Conservation (phyloP, 495 filamentous ascomycete genomes). For the Aspergillus avenaceus region DNA sequence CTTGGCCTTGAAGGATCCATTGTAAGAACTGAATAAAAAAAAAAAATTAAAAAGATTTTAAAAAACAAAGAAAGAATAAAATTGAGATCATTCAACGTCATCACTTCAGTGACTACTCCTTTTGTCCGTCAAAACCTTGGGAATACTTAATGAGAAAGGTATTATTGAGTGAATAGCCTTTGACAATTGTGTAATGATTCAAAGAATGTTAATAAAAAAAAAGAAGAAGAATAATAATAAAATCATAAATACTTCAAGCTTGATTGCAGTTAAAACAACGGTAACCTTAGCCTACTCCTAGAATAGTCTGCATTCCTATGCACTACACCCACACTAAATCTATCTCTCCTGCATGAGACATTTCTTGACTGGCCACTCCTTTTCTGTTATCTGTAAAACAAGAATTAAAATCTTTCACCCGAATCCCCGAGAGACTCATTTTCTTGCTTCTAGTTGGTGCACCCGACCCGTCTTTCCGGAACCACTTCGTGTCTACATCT, state of each 20-base stretch:
- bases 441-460: conserved; percentile 20
- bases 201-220: conserved; percentile 7
- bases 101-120: conserved; percentile 9
- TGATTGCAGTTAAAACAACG: conserved; percentile 7
- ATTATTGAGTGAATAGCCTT: background rate
- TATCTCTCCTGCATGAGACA: conserved; percentile 13
- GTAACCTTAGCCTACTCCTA: conserved; percentile 2
- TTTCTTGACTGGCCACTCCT: conserved; percentile 4
- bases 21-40: background rate
- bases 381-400: conserved; percentile 3
- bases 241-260: conserved; percentile 2
- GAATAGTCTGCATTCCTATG: background rate
- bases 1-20: conserved; percentile 2
- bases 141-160: background rate
- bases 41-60: background rate
- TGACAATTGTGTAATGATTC: conserved; percentile 8
- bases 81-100: conserved; percentile 22
- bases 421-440: conserved; percentile 4
- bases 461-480: conserved; percentile 22
- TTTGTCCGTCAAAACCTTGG: conserved; percentile 7
- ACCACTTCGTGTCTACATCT: conserved; percentile 39
- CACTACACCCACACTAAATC: background rate
- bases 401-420: background rate
- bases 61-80: background rate
- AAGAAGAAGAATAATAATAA: background rate